A percentile compares a stretch with the other conserved stretches of the same genome.
Evolutionary conservation across 2,329 filamentous ascomycete genomes (phyloP).

Genomic region (Nemania sp.): DNA sequence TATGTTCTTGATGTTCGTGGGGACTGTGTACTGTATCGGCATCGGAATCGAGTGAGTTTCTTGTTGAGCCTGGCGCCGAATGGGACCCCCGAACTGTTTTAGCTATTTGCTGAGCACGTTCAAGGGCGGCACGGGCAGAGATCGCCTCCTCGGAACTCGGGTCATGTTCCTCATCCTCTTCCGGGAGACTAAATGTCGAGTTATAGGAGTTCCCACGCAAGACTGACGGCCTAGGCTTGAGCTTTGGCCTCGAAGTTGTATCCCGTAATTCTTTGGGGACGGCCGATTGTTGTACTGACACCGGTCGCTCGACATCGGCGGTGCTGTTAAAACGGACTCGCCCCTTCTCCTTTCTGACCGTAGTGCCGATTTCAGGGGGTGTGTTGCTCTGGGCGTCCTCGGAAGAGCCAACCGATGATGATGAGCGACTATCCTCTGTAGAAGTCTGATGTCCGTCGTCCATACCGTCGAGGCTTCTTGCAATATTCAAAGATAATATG

Average conservation of each 20-base stretch:
- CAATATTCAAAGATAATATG: conserved; percentile 2
- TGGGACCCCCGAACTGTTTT: conserved; percentile 55
- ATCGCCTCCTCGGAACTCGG: conserved; percentile 46
- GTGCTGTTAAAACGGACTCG: conserved; percentile 63
- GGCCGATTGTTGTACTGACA: conserved; percentile 38
- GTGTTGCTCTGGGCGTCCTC: conserved; percentile 14
- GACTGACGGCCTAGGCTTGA: conserved; percentile 57
- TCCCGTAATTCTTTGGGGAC: conserved; percentile 36
- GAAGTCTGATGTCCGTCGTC: conserved; percentile 22
- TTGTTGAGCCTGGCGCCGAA: conserved; percentile 52
- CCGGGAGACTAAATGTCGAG: conserved; percentile 51
- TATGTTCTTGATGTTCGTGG: conserved; percentile 44
- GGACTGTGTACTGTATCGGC: conserved; percentile 49
- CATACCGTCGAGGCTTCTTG: conserved; percentile 27
- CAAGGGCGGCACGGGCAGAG: conserved; percentile 58
- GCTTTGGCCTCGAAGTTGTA: conserved; percentile 36
- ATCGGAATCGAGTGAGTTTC: conserved; percentile 55
- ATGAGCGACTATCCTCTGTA: conserved; percentile 19
- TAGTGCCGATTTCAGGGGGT: conserved; percentile 5
- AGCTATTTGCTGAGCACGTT: conserved; percentile 58
- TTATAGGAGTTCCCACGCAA: conserved; percentile 58
- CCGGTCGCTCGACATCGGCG: conserved; percentile 52
- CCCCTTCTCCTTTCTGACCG: conserved; percentile 56
- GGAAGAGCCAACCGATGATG: conserved; percentile 17
- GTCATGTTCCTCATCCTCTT: conserved; percentile 46